Percentiles rank a stretch among this genome's conserved stretches.
Conservation (phyloP, 306 rosid genomes). For the Quercus robur region DNA sequence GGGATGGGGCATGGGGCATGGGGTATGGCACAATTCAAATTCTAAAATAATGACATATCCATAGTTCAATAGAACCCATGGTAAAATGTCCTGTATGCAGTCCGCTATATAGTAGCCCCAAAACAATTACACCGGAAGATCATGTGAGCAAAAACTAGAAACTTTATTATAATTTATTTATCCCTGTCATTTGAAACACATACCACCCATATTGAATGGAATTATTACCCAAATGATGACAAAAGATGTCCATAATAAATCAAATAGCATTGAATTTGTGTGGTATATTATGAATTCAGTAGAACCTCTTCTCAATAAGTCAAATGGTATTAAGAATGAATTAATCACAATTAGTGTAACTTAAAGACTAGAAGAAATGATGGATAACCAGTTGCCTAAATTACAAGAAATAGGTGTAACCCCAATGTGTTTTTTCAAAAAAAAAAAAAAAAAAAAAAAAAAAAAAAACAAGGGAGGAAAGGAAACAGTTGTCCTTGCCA, state of each 20-base stretch:
- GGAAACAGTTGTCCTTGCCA: slow-evolving; percentile 5
- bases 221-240: not conserved
- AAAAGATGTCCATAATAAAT: not conserved
- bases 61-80: too few species aligned
- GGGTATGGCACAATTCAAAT: too few species aligned
- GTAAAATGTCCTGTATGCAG: not conserved
- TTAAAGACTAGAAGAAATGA: not conserved
- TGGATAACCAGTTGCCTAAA: slow-evolving; percentile 2
- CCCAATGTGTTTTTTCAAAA: not conserved
- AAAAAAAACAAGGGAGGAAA: not conserved
- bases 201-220: not conserved
- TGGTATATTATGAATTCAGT: not conserved
- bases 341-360: not conserved
- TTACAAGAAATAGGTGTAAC: slow-evolving; percentile 21
- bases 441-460: not conserved
- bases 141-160: not conserved
- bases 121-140: not conserved
- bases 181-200: not conserved
- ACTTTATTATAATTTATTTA: not conserved
- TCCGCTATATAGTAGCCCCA: not conserved
- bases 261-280: not conserved
- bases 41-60: too few species aligned
- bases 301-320: not conserved
- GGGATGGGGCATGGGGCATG: too few species aligned
- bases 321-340: slow-evolving; percentile 2